Base-by-base conservation (phyloP, 1,284 basidiomycete genomes). In the Malassezia nana region DNA sequence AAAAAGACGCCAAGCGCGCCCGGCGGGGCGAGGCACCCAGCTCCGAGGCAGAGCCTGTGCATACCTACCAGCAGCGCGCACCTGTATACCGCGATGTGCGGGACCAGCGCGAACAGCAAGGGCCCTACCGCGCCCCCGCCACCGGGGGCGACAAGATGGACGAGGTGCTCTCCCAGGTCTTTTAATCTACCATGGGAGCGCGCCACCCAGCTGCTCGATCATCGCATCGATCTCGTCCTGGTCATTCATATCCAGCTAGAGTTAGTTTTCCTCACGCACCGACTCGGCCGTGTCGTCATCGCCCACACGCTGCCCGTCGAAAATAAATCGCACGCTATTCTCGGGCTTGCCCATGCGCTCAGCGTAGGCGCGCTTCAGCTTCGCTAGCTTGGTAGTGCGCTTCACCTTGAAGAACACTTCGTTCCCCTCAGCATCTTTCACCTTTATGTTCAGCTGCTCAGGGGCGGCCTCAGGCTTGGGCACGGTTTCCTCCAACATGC, bases 331-430 rank as follows among this genome's bases (percentile, higher is more conserved):
- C 31, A 73, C 68, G 43, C 62, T 62, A 55, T 66, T 69, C 48
- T 66, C 64, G 22, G 67, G 65, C 77, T 91, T 91, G 61, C 89
- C 90, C 40, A 94, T 89, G 74, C 91, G 89, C 74, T 81, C 83
- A 50, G 90, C 90, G 77, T 95, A 95, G 22, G 90, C 90, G 63
- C 82, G 84, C 77, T 91, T 84, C 24, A 95, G 82, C 79, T 95
- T 95, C 79, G 84, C 87, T 60, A 94, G 78, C 79, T 87, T 90
- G 44, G 90, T 94, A 72, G 82, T 88, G 67, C 85, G 83, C 79
- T 94, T 94, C 78, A 95, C 94, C 81, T 95, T 95, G 82, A 95
- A 95, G 78, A 89, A 94, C 39, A 94, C 88, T 75, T 95, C 89
- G 55, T 91, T 86, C 44, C 87, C 86, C 20, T 72, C 67, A 35